Conservation (phyloP, 257 asterid genomes). For the Solanum appendiculatum region DNA sequence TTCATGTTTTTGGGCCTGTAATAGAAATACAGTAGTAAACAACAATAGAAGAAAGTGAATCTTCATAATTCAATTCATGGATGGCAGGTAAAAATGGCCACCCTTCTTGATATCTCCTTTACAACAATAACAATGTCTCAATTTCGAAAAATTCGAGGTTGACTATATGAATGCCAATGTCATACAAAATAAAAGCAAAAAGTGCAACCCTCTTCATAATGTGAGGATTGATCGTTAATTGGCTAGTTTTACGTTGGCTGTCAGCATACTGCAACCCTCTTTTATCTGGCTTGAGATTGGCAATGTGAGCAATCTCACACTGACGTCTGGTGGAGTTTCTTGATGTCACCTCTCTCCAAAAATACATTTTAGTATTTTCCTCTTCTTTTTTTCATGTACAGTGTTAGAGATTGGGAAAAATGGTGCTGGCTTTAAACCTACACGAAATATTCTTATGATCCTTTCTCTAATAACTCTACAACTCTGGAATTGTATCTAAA, state of each 20-base stretch:
- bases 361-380: not conserved
- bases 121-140: not conserved
- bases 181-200: too few species aligned
- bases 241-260: not conserved
- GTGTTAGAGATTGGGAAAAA: not conserved
- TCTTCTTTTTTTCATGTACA: not conserved
- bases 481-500: slow-evolving; percentile 44
- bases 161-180: not conserved
- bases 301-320: not conserved
- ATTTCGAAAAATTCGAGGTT: not conserved
- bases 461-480: not conserved
- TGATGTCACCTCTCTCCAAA: not conserved
- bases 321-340: not conserved
- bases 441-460: not conserved
- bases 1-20: not conserved
- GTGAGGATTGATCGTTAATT: not conserved
- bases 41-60: not conserved
- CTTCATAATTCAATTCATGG: not conserved
- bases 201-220: not conserved
- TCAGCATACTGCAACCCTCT: not conserved
- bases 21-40: not conserved
- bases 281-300: not conserved
- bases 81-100: not conserved
- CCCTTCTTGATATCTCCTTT: not conserved
- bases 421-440: slow-evolving; percentile 3